Evolutionary conservation across 306 rosid genomes (phyloP), one percentile per base, ranked within the genome.

Genomic region (Mimosa bimucronata): DNA sequence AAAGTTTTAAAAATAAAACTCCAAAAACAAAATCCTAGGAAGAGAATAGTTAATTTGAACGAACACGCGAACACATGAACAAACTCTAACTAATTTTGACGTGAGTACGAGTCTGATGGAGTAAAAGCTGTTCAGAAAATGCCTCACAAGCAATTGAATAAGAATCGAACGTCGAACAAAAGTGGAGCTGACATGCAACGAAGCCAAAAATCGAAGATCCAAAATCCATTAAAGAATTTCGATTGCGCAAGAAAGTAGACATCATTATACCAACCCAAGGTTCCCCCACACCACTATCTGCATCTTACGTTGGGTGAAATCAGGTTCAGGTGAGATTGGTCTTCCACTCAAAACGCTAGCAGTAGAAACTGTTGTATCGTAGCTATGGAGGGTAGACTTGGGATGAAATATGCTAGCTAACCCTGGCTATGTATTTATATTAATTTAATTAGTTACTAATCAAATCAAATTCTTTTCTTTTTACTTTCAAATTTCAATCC

Each of bases 91-190:
- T 69, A 68, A 48, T 5, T n/a, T 13, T 46, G 66, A 10, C 64
- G 40, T 45, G 65, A 38, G 76, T 40, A 7, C 40, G 79, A 68
- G 38, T 1, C 66, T 26, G 77, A 75, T 30, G 48, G 50, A 29
- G 76, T 29, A 15, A 60, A 16, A 64, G 55, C 64, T 80, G 87
- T 83, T 92, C 97, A 41, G 92, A 92, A 62, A 92, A 92, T 6
- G 97, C 92, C 82, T 90, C 97, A 55, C 81, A 89, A 69, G 97
- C 97, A 0, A 81, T 80, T 2, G 87, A 86, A 61, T 87, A 92
- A 12, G 97, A 87, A 84, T 92, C 92, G 84, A 92, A 83, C 19
- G 88, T 83, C 91, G 90, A 86, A 80, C 83, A 89, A 30, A 83
- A 84, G 9, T 86, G 92, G 75, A 86, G 86, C 23, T 89, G 88